These are phyloP conservation scores for Spergularia bocconei DNA, from an alignment of 148 eudicot species.

Conservation along the genomic window DNA sequence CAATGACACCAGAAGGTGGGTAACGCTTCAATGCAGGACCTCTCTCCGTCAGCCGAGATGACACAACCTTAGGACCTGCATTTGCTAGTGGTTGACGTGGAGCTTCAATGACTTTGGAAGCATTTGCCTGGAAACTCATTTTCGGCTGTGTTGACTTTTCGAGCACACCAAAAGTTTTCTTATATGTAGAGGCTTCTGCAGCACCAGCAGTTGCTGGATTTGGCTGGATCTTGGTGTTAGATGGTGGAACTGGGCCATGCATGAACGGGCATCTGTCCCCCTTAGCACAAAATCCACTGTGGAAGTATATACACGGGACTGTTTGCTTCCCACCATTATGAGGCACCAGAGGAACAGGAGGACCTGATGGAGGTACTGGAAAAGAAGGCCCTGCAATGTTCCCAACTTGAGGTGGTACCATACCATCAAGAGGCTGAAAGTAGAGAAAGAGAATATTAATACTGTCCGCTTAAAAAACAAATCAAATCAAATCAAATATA, in stretches of 20 bases:
- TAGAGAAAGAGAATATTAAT: slow-evolving; percentile 6
- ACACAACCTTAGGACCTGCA: slow-evolving; percentile 25
- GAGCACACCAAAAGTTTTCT: slow-evolving; percentile 46
- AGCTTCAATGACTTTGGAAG: slow-evolving; percentile 33
- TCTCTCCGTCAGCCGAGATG: slow-evolving; percentile 31
- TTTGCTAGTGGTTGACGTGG: slow-evolving; percentile 33
- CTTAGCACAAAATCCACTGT: slow-evolving; percentile 74
- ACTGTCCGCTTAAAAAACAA: background rate
- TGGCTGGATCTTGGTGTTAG: slow-evolving; percentile 44
- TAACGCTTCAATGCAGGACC: slow-evolving; percentile 27
- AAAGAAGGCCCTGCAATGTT: slow-evolving; percentile 47
- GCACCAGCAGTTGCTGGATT: slow-evolving; percentile 30
- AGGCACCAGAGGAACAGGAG: slow-evolving; percentile 34
- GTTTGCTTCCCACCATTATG: slow-evolving; percentile 49
- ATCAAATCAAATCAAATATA: background rate
- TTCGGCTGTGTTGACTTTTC: slow-evolving; percentile 54
- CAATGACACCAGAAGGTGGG: slow-evolving; percentile 24
- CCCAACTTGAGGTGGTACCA: slow-evolving; percentile 48
- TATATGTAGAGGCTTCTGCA: slow-evolving; percentile 40
- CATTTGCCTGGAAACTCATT: slow-evolving; percentile 29
- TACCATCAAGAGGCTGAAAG: slow-evolving; percentile 82
- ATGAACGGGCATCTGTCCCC: slow-evolving; percentile 69
- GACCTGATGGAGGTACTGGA: slow-evolving; percentile 29
- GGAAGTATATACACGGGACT: slow-evolving; percentile 83
- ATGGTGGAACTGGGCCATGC: slow-evolving; percentile 46